A percentile compares a stretch with the other conserved stretches of the same genome.
Evolutionary conservation across 2,329 filamentous ascomycete genomes (phyloP).

Genomic region (Falciphora oryzae): DNA sequence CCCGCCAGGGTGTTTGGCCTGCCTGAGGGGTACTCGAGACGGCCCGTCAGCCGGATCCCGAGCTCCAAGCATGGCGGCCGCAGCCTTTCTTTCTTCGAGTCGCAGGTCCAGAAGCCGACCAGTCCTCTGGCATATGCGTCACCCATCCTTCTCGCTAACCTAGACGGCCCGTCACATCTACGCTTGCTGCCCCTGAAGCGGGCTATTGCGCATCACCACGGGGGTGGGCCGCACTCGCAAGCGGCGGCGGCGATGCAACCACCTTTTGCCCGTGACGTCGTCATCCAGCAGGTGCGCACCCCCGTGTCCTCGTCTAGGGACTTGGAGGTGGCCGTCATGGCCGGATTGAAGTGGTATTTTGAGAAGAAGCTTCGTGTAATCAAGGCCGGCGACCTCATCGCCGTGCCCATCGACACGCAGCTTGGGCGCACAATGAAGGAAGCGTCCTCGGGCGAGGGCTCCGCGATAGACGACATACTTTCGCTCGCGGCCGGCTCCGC

Average conservation of each 20-base stretch:
- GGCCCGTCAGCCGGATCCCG: slow-evolving; percentile 55
- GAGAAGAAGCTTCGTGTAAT: slow-evolving; percentile 76
- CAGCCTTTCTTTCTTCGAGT: slow-evolving; percentile 58
- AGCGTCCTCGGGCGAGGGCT: slow-evolving; percentile 50
- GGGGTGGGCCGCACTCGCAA: slow-evolving; percentile 43
- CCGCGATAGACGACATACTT: slow-evolving; percentile 66
- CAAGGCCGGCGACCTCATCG: slow-evolving; percentile 81
- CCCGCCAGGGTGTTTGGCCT: slow-evolving; percentile 85
- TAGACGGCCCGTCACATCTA: slow-evolving; percentile 72
- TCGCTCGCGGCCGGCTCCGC: slow-evolving; percentile 39
- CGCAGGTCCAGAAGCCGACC: slow-evolving; percentile 56
- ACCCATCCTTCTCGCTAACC: slow-evolving; percentile 79
- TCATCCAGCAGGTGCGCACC: slow-evolving; percentile 80
- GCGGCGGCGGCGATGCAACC: slow-evolving; percentile 46
- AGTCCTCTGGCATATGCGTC: slow-evolving; percentile 68
- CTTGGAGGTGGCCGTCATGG: slow-evolving; percentile 79
- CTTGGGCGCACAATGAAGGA: slow-evolving; percentile 79
- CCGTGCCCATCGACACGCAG: slow-evolving; percentile 80
- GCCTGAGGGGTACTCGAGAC: slow-evolving; percentile 65
- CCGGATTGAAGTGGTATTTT: slow-evolving; percentile 84
- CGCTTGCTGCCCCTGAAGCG: slow-evolving; percentile 52
- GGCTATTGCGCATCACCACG: slow-evolving; percentile 33
- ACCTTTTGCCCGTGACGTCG: slow-evolving; percentile 68
- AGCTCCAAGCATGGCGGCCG: slow-evolving; percentile 46
- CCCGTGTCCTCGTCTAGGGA: slow-evolving; percentile 81